Evolutionary conservation across 768 basidiomycete genomes (phyloP).

Genomic region (Leccinum uliginosum): DNA sequence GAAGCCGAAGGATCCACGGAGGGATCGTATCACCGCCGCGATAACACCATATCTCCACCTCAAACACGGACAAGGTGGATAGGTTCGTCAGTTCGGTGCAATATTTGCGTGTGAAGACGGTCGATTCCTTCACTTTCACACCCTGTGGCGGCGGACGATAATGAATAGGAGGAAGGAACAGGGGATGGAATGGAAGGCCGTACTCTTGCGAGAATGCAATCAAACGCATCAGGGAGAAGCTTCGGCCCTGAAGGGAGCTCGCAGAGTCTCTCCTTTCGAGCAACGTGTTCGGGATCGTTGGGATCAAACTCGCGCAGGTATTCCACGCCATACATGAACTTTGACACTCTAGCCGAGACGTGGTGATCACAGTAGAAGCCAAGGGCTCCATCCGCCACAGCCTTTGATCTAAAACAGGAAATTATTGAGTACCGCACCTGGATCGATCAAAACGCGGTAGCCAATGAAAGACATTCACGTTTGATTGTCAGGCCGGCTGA

Average conservation of each 20-base stretch:
- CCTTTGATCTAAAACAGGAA: slow-evolving; percentile 60
- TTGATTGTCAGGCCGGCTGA: slow-evolving; percentile 75
- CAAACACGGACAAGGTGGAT: slow-evolving; percentile 72
- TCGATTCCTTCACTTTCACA: slow-evolving; percentile 76
- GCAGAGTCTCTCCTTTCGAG: slow-evolving; percentile 60
- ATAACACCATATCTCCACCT: slow-evolving; percentile 83
- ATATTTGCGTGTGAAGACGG: slow-evolving; percentile 77
- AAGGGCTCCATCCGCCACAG: slow-evolving; percentile 79
- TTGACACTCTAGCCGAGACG: slow-evolving; percentile 76
- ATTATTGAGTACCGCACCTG: slow-evolving; percentile 1
- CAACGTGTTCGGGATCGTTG: slow-evolving; percentile 60
- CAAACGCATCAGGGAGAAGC: slow-evolving; percentile 78
- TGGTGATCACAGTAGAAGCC: slow-evolving; percentile 85
- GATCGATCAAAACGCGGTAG: background rate
- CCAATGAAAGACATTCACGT: slow-evolving; percentile 45
- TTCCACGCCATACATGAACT: slow-evolving; percentile 80
- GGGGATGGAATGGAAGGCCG: slow-evolving; percentile 21
- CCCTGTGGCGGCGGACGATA: slow-evolving; percentile 38
- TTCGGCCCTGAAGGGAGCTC: slow-evolving; percentile 75
- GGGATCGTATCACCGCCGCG: slow-evolving; percentile 68
- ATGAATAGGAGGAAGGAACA: slow-evolving; percentile 7
- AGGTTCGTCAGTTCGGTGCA: slow-evolving; percentile 77
- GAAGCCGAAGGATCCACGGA: slow-evolving; percentile 67
- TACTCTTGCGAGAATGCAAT: slow-evolving; percentile 71
- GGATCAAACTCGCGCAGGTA: slow-evolving; percentile 66